Percentiles rank a stretch among this genome's conserved stretches.
Evolutionary conservation across 148 eudicot species (phyloP).

Genomic region (Gaultheria prostrata): DNA sequence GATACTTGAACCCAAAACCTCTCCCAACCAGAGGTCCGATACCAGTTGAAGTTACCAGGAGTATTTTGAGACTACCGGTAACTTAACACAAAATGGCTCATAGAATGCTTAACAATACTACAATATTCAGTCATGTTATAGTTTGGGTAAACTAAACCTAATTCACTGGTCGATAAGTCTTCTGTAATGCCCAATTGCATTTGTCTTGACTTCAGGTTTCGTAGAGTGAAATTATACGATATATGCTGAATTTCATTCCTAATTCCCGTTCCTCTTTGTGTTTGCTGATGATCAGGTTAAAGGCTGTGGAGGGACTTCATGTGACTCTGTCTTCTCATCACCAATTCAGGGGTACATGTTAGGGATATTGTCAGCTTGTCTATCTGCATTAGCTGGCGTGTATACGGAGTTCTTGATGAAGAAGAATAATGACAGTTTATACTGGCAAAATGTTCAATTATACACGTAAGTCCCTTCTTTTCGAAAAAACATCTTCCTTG

Average conservation of each 20-base stretch:
- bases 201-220: background rate
- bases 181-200: background rate
- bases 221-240: background rate
- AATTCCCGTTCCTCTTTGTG: background rate
- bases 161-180: background rate
- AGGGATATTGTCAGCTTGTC: conserved; percentile 90
- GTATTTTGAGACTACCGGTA: too few species aligned
- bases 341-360: conserved; percentile 93
- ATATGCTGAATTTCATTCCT: background rate
- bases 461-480: conserved; percentile 70
- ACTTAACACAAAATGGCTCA: background rate
- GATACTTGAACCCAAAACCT: too few species aligned
- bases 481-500: background rate
- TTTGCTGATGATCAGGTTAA: conserved; percentile 51
- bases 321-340: conserved; percentile 87
- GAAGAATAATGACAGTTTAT: conserved; percentile 89
- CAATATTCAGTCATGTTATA: background rate
- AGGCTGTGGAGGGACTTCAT: conserved; percentile 91
- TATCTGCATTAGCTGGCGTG: conserved; percentile 97
- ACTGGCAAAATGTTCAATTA: conserved; percentile 97
- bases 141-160: background rate
- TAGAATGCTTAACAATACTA: background rate
- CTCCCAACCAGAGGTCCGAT: too few species aligned
- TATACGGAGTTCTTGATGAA: conserved; percentile 98
- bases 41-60: too few species aligned